Evolutionary conservation across 2,329 filamentous ascomycete species (phyloP).

Genomic region (Apiospora pterosperma): DNA sequence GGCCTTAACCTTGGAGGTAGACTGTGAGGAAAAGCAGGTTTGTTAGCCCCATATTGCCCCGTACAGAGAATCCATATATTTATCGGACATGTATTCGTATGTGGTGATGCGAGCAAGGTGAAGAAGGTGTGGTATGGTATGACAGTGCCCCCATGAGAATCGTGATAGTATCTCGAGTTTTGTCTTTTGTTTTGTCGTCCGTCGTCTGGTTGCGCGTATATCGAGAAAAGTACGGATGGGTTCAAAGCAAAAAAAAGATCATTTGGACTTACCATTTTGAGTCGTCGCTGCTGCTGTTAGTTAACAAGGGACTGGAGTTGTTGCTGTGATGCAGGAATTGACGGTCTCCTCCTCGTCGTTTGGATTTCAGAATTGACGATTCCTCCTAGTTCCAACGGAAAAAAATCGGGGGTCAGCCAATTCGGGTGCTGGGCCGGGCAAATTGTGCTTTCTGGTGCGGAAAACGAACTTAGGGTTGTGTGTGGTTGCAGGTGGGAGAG

Average conservation of each 20-base stretch:
- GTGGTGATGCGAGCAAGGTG: background rate
- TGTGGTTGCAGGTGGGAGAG: background rate
- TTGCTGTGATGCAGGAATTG: slow-evolving; percentile 17
- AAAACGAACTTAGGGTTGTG: slow-evolving; percentile 3
- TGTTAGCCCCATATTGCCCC: slow-evolving; percentile 14
- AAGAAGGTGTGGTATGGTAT: background rate
- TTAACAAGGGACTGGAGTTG: slow-evolving; percentile 15
- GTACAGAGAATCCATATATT: background rate
- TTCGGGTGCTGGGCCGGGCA: background rate
- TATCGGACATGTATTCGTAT: background rate
- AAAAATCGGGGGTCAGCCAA: slow-evolving; percentile 5
- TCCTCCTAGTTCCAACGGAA: slow-evolving; percentile 2
- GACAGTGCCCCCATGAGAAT: background rate
- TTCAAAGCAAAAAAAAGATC: background rate
- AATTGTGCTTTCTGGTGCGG: slow-evolving; percentile 1
- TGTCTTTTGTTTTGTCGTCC: background rate
- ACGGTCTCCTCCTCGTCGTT: slow-evolving; percentile 17
- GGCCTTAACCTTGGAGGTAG: slow-evolving; percentile 80
- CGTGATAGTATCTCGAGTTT: background rate
- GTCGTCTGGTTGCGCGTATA: background rate
- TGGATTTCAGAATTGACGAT: slow-evolving; percentile 6
- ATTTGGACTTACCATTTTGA: slow-evolving; percentile 46
- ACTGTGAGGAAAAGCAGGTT: slow-evolving; percentile 34
- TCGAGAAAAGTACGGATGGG: background rate
- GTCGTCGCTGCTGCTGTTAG: slow-evolving; percentile 19